Evolutionary conservation across 768 basidiomycete genomes (phyloP), one percentile per base, ranked within the genome.

Genomic region (Candolleomyces eurysporus): DNA sequence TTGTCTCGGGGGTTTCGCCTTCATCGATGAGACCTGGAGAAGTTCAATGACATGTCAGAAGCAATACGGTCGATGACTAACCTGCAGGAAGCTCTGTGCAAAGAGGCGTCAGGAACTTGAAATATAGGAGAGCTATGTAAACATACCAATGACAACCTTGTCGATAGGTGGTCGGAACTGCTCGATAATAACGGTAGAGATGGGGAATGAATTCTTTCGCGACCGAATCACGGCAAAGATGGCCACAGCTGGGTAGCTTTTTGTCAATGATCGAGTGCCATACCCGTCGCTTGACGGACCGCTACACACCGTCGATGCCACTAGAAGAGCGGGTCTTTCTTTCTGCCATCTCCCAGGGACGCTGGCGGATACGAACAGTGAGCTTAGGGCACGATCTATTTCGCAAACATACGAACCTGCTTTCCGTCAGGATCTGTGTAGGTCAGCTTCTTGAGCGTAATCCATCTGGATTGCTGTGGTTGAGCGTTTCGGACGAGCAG

Each of bases 161-260:
- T 84, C 89, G 50, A 94, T 81, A 0, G 96, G 93, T 0, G 96
- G 94, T 26, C 96, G 86, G 72, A 90, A 98, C 71, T 97, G 96
- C 69, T 96, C 93, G 66, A 97, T 86, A 65, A 98, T 79, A 58
- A 96, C 82, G 4, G 91, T 94, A 1, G 91, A 92, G 5, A 82
- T 72, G 4, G 86, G 87, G 67, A 93, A 94, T 3, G 84, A 82
- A 62, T 83, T 79, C 8, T 83, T 85, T 72, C 86, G 86, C 48
- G 94, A 94, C 40, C 84, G 83, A 49, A 98, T 79, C 30, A 97
- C 75, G 14, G 93, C 87, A 5, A 97, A 76, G 48, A 97, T 86
- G 5, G 93, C 90, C 11, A 98, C 95, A 56, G 88, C 96, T 94
- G 64, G 17, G 13, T 26, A 16, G 57, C 48, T 48, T 48, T 26